phyloP scores from a whole-genome alignment of 1,284 basidiomycete genomes.

The Moesziomyces sp. region DNA sequence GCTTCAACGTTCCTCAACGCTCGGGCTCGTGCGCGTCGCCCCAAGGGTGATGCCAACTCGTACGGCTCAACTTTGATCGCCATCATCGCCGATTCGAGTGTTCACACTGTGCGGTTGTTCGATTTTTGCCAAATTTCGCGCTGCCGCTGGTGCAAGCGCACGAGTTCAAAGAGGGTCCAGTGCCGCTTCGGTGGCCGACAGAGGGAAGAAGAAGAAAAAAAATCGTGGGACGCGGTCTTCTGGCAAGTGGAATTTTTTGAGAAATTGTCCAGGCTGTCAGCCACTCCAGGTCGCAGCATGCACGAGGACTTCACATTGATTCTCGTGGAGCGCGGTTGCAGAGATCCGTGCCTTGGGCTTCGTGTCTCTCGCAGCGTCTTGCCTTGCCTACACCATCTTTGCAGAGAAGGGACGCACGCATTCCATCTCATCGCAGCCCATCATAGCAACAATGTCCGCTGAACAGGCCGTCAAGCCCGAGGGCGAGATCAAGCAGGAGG shows the following conservation, averaged over 20 bases:
- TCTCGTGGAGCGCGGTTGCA: not conserved
- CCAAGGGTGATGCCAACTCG: too few relatives aligned
- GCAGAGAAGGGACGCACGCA: constrained; percentile 1
- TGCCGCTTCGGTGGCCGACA: too few relatives aligned
- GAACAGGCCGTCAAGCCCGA: constrained; percentile 26
- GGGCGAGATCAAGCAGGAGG: constrained; percentile 12
- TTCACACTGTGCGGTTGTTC: not conserved
- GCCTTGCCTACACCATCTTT: constrained; percentile 7
- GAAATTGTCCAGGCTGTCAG: not conserved
- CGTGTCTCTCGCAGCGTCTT: not conserved
- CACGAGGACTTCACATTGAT: not conserved
- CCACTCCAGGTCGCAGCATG: not conserved
- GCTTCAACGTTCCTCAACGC: not conserved
- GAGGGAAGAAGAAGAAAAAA: not conserved
- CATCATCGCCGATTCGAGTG: not conserved
- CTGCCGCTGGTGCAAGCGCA: not conserved
- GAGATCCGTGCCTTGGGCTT: not conserved
- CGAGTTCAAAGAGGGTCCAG: not conserved
- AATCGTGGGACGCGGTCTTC: not conserved
- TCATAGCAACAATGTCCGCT: constrained; percentile 25
- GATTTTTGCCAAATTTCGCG: not conserved
- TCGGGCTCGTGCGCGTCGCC: not conserved
- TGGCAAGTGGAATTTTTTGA: not conserved
- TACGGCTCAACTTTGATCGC: not conserved
- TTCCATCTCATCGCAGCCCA: not conserved